phyloP scores from a whole-genome alignment of 768 basidiomycete species.

The Lactarius vividus region DNA sequence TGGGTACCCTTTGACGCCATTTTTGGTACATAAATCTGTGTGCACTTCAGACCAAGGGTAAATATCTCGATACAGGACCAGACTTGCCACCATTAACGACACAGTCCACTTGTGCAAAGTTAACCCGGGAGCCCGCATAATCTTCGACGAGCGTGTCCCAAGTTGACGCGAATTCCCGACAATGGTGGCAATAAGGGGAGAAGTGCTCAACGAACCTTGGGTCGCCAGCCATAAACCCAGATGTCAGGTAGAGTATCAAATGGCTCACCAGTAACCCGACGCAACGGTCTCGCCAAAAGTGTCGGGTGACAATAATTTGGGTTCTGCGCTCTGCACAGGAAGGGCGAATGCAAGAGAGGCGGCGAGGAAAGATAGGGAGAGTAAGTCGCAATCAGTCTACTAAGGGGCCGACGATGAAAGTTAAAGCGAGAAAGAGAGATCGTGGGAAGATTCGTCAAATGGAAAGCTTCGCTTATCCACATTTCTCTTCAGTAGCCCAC shows the following conservation, averaged over 20 bases:
- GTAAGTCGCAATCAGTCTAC: constrained; percentile 8
- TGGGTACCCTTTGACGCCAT: constrained; percentile 70
- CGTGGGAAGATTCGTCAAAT: constrained; percentile 36
- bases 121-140: constrained; percentile 48
- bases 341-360: constrained; percentile 25
- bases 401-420: not conserved
- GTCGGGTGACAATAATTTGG: constrained; percentile 49
- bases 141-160: constrained; percentile 69
- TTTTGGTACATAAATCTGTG: constrained; percentile 75
- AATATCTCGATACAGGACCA: not conserved
- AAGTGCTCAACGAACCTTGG: constrained; percentile 79
- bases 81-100: constrained; percentile 69
- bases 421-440: not conserved
- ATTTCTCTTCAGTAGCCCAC: constrained; percentile 51
- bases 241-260: not conserved
- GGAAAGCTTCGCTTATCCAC: constrained; percentile 55
- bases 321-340: constrained; percentile 30
- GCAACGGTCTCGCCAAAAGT: constrained; percentile 54
- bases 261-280: constrained; percentile 58
- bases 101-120: constrained; percentile 82
- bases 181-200: constrained; percentile 84
- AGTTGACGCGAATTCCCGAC: constrained; percentile 73
- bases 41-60: not conserved
- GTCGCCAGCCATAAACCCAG: not conserved
- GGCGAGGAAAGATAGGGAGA: constrained; percentile 23